Evolutionary conservation across 2,329 filamentous ascomycete genomes (phyloP), one percentile per base, ranked within the genome.

Genomic region (Thermomyces lanuginosus): DNA sequence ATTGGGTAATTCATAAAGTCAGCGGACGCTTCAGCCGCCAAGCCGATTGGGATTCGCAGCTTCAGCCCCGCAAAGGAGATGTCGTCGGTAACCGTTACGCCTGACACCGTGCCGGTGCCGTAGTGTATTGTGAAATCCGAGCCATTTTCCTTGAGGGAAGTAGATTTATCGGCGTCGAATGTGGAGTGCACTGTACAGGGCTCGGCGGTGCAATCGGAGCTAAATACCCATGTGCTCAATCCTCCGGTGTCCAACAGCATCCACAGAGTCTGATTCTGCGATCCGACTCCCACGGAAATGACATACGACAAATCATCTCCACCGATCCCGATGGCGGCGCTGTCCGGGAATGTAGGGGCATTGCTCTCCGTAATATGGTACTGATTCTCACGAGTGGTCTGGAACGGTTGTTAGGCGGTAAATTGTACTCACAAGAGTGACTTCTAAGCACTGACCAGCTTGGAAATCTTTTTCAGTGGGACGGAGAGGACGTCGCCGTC

Each of bases 191-290:
- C 58, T 16, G 53, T 46, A 48, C 83, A 92, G 4, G 79, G 67
- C 13, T 61, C 50, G 3, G 69, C 70, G 9, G 49, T 61, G 56
- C 83, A 92, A 29, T 63, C 56, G 9, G 69, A 60, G 16, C 74
- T 69, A 69, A 89, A 89, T 11, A 92, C 69, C 83, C 83, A 92
- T 8, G 75, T 82, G 31, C 79, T 81, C 10, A 61, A 58, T 8
- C 63, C 61, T 5, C 64, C 66, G 1, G 63, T 64, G 41, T 70
- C 66, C 8, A 69, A 41, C 28, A 68, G 45, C 44, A 70, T 52
- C 43, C 60, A 60, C 49, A 67, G 64, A 23, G 57, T 49, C 38
- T 64, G 51, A 19, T 55, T 51, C 32, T 58, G 51, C 8, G 56
- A 58, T 3, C 66, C 66, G 32, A 69, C 53, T 5, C 51, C 52